Conservation (phyloP, 495 filamentous ascomycete genomes). For the Neurospora hispaniola region DNA sequence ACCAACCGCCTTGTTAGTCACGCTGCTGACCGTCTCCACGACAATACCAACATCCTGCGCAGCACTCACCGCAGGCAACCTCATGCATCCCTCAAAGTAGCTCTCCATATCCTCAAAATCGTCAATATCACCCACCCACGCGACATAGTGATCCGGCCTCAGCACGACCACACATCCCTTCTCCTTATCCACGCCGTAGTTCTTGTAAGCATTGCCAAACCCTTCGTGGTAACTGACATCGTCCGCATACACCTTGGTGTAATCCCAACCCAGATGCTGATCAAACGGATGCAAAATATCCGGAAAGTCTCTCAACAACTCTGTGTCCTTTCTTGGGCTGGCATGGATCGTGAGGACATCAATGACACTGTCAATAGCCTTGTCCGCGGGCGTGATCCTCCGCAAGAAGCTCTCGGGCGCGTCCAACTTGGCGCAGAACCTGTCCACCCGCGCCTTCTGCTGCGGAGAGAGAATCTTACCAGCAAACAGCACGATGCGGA, state of each 20-base stretch:
- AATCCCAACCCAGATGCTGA: slow-evolving; percentile 51
- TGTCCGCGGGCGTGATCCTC: slow-evolving; percentile 33
- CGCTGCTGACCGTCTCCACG: not conserved
- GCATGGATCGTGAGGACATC: slow-evolving; percentile 55
- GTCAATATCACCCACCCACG: slow-evolving; percentile 42
- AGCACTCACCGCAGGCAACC: slow-evolving; percentile 5
- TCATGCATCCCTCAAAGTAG: slow-evolving; percentile 27
- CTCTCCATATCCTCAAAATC: slow-evolving; percentile 34
- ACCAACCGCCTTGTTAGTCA: not conserved
- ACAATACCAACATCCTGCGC: not conserved
- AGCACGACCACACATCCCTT: slow-evolving; percentile 47
- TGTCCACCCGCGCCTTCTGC: slow-evolving; percentile 37
- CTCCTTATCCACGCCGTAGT: slow-evolving; percentile 49
- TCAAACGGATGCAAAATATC: slow-evolving; percentile 46
- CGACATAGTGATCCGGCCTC: slow-evolving; percentile 57
- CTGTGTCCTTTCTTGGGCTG: slow-evolving; percentile 33
- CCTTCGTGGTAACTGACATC: slow-evolving; percentile 48
- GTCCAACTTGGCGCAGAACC: slow-evolving; percentile 32
- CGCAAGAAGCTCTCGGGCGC: slow-evolving; percentile 25
- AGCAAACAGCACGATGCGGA: slow-evolving; percentile 53
- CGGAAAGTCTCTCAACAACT: slow-evolving; percentile 47
- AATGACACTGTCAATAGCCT: slow-evolving; percentile 32
- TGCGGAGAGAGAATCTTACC: slow-evolving; percentile 40
- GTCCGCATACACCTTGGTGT: slow-evolving; percentile 56
- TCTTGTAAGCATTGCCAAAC: slow-evolving; percentile 51